A percentile compares a stretch with the other conserved stretches of the same genome.
Evolutionary conservation across 2,329 filamentous ascomycete species (phyloP).

Genomic region (Pseudogymnoascus sp.): DNA sequence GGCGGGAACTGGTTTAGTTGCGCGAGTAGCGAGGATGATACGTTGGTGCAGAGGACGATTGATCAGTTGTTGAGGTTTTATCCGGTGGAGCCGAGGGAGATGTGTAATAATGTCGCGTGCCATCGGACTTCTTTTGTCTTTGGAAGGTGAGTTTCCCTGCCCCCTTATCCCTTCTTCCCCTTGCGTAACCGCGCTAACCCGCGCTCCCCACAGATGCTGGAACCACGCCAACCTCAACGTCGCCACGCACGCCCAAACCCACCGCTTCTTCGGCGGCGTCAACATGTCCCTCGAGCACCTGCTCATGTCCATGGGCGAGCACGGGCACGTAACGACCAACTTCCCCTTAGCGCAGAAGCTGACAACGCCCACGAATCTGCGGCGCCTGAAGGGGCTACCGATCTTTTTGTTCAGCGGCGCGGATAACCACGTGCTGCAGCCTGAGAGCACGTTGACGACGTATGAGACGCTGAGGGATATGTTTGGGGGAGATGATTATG

Average conservation of each 20-base stretch:
- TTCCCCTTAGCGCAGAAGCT: constrained; percentile 40
- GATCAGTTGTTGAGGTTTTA: constrained; percentile 53
- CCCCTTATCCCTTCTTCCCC: background rate
- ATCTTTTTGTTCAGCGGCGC: constrained; percentile 49
- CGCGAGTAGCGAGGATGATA: constrained; percentile 39
- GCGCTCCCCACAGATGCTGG: constrained; percentile 37
- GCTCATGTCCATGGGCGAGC: constrained; percentile 48
- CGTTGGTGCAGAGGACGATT: constrained; percentile 41
- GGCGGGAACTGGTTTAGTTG: constrained; percentile 51
- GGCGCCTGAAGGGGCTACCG: constrained; percentile 44
- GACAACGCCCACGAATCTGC: constrained; percentile 43
- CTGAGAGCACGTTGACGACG: constrained; percentile 45
- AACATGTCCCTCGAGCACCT: constrained; percentile 51
- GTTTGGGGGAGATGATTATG: constrained; percentile 44
- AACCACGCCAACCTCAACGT: constrained; percentile 58
- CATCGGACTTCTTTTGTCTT: constrained; percentile 54
- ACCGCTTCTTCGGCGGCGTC: constrained; percentile 55
- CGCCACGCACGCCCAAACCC: constrained; percentile 54
- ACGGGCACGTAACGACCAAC: constrained; percentile 46
- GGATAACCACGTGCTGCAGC: constrained; percentile 50
- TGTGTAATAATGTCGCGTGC: constrained; percentile 55
- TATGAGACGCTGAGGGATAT: constrained; percentile 45
- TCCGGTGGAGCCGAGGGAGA: constrained; percentile 46
- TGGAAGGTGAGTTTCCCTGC: constrained; percentile 38
- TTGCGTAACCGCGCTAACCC: background rate